Conservation (phyloP, 192 early-diverging fungal species). For the Entomortierella parvispora region DNA sequence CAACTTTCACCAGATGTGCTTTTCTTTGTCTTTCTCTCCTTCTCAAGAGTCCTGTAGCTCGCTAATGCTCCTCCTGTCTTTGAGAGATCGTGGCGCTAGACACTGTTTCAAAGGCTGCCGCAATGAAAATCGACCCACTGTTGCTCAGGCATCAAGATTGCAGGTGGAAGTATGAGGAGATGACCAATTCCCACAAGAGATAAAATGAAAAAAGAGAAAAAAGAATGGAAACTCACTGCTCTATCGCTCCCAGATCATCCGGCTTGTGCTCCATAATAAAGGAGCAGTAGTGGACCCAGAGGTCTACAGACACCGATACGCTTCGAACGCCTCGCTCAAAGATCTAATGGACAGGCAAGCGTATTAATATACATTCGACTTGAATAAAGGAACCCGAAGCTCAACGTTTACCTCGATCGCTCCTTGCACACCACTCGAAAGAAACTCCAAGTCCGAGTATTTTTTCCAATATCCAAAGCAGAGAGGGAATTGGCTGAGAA, state of each 20-base stretch:
- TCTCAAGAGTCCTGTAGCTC: no score
- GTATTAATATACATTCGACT: not conserved
- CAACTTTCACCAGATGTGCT: no score
- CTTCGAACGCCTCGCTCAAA: conserved; percentile 76
- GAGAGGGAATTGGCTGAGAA: conserved; percentile 75
- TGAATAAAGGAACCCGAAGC: no score
- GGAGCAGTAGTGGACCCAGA: conserved; percentile 77
- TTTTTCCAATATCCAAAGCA: conserved; percentile 88
- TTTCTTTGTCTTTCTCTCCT: no score
- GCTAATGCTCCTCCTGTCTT: no score
- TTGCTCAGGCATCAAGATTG: no score
- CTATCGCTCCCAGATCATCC: conserved; percentile 62
- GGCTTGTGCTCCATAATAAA: conserved; percentile 69
- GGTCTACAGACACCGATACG: conserved; percentile 75
- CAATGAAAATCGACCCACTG: no score
- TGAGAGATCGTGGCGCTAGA: no score
- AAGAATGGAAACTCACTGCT: conserved; percentile 63
- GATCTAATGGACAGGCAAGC: conserved; percentile 55
- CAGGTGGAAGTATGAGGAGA: conserved; percentile 5
- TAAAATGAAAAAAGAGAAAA: conserved; percentile 10
- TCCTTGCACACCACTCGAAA: conserved; percentile 62
- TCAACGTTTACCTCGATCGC: conserved; percentile 74
- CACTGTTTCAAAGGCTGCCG: no score
- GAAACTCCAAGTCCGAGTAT: conserved; percentile 71
- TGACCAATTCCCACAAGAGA: not conserved